Conservation (phyloP, 495 filamentous ascomycete genomes). For the Xylaria telfairii region DNA sequence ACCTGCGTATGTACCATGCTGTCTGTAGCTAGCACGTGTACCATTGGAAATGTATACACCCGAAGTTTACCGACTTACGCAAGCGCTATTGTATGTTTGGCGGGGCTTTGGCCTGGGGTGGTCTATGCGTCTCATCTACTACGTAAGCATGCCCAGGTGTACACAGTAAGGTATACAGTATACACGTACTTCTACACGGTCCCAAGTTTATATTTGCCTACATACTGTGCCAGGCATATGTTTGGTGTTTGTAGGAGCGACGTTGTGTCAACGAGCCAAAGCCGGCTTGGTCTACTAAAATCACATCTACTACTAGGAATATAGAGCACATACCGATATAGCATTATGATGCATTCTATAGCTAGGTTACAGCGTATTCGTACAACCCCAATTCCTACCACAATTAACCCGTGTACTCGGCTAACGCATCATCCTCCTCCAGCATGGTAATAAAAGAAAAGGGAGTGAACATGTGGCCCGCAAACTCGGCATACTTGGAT, state of each 20-base stretch:
- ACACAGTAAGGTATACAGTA: no score
- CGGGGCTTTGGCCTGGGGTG: background rate
- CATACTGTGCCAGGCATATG: no score
- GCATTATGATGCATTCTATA: constrained; percentile 30
- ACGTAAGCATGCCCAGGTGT: no score
- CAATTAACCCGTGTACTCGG: constrained; percentile 49
- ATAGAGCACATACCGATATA: background rate
- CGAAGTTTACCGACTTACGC: background rate
- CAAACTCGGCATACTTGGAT: constrained; percentile 98
- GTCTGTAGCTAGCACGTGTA: no score
- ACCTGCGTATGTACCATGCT: no score
- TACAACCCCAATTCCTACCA: constrained; percentile 29
- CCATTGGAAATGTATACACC: no score
- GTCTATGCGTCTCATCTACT: background rate
- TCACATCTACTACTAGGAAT: background rate
- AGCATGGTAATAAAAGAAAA: constrained; percentile 89
- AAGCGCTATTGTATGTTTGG: no score
- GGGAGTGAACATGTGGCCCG: constrained; percentile 87
- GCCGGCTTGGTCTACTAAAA: background rate
- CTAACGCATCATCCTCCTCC: constrained; percentile 75
- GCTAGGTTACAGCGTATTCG: constrained; percentile 35
- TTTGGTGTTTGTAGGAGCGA: no score
- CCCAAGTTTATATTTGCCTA: background rate
- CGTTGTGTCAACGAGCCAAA: background rate
- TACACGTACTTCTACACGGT: no score